Evolutionary conservation across 371 early-diverging fungal species (phyloP), one percentile per base, ranked within the genome.

Genomic region (Mortierella sp.): DNA sequence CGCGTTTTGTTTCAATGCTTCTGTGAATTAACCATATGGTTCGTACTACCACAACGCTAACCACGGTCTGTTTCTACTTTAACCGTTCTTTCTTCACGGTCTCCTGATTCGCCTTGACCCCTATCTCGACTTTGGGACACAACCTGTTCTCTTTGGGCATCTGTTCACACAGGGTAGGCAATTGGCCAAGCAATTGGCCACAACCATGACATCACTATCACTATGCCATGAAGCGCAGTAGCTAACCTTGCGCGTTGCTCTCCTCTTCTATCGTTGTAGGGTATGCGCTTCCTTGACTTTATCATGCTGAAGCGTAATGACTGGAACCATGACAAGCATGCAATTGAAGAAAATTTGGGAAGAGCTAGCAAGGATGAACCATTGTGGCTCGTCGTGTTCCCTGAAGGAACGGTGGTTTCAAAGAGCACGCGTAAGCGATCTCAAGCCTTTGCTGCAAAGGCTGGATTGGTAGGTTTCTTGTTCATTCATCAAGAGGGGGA

Each of bases 331-430:
- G 97, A 96, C 79, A 83, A 85, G 57, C 79, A 71, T 39, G 82
- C 81, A 19, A 83, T 91, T 74, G 54, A 82, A n/a, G 57, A 68
- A 1, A 81, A 81, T 46, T 54, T 88, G 14, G 57, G 77, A 21
- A 68, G 71, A 4, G 59, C 82, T 2, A 63, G 66, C 47, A 77
- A 59, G 60, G 62, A 66, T 28, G 74, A 83, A 21, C 94, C 92
- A 27, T 80, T 91, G 57, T 95, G 95, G 96, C 84, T 96, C 25
- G 82, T 96, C 28, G 81, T 97, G 25, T 97, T 95, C 79, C 97
- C 97, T 1, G 97, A 97, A 79, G 97, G 97, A 60, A 95, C 96
- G 37, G 83, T 88, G n/a, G 81, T 87, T 41, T 86, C 87, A 7
- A 81, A 83, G 27, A 61, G 77, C 16, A 85, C 85, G 1, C 83